Conservation (phyloP, 192 early-diverging fungal species). For the Coemansia sp. region DNA sequence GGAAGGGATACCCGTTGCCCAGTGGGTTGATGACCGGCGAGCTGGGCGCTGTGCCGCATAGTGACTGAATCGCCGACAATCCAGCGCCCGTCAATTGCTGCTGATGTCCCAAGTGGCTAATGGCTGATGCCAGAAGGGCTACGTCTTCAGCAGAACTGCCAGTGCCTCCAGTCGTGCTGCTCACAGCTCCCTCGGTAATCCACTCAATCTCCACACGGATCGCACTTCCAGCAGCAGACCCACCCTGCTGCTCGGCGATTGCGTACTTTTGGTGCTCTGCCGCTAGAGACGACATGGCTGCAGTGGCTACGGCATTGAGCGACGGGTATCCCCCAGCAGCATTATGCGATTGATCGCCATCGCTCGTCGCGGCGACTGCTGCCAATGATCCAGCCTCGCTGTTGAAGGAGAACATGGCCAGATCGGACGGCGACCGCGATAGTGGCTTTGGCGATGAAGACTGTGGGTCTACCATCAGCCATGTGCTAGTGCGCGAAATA, state of each 20-base stretch:
- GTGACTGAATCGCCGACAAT: slow-evolving; percentile 21
- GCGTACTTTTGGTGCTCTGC: slow-evolving; percentile 13
- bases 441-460: slow-evolving; percentile 21
- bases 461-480: not conserved
- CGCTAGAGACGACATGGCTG: slow-evolving; percentile 22
- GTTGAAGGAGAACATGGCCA: slow-evolving; percentile 45
- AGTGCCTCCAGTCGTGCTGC: slow-evolving; percentile 12
- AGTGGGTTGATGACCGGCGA: slow-evolving; percentile 22
- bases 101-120: slow-evolving; percentile 6
- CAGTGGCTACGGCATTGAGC: slow-evolving; percentile 35
- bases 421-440: slow-evolving; percentile 41
- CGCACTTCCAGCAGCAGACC: not conserved
- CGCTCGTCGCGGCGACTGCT: not conserved
- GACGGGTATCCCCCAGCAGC: slow-evolving; percentile 15
- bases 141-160: slow-evolving; percentile 8
- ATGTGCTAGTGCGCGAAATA: not conserved
- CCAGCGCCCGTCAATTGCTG: slow-evolving; percentile 13
- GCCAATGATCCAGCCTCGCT: not conserved
- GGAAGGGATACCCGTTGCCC: slow-evolving; percentile 25
- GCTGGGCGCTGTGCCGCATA: slow-evolving; percentile 24
- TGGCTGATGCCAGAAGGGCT: not conserved
- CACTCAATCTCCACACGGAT: slow-evolving; percentile 50
- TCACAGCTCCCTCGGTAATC: slow-evolving; percentile 25
- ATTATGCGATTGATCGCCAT: not conserved
- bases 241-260: not conserved